Percentiles rank a stretch among this genome's conserved stretches.
Conservation (phyloP, 2,329 filamentous ascomycete genomes). For the Bipolaris bicolor region DNA sequence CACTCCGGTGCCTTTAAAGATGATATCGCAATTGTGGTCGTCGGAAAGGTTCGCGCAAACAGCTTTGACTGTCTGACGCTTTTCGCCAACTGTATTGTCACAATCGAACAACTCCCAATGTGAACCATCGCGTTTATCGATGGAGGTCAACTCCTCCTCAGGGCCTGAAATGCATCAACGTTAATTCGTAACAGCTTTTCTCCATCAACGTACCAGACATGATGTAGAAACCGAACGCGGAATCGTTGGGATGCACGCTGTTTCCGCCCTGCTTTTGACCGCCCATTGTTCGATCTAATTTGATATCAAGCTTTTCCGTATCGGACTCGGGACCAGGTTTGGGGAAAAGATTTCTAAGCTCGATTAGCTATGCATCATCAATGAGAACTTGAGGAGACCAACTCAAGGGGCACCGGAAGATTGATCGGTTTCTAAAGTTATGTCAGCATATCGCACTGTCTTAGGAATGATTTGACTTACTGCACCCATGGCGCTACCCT, state of each 20-base stretch:
- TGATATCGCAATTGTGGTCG: slow-evolving; percentile 49
- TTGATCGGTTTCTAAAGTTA: neutral
- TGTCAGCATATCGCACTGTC: too few species aligned
- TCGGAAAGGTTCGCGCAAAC: slow-evolving; percentile 47
- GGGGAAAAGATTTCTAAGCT: neutral
- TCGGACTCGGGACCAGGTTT: slow-evolving; percentile 8
- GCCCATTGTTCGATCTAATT: neutral
- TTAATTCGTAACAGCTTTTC: too few species aligned
- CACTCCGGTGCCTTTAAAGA: slow-evolving; percentile 45
- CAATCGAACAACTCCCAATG: slow-evolving; percentile 27
- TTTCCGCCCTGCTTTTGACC: neutral
- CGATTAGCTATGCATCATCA: too few species aligned
- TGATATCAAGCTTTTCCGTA: neutral
- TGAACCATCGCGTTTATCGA: neutral
- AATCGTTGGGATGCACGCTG: neutral
- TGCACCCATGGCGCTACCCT: neutral
- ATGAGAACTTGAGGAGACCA: too few species aligned
- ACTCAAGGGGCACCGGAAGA: neutral
- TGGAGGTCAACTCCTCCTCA: neutral
- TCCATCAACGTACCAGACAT: neutral
- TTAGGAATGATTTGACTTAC: too few species aligned
- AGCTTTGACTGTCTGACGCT: slow-evolving; percentile 46
- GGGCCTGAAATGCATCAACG: too few species aligned
- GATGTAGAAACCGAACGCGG: slow-evolving; percentile 23
- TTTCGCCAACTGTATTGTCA: slow-evolving; percentile 33